Percentiles rank a stretch among this genome's conserved stretches.
Evolutionary conservation across 2,329 filamentous ascomycete species (phyloP).

Genomic region (Trichoderma citrinoviride): DNA sequence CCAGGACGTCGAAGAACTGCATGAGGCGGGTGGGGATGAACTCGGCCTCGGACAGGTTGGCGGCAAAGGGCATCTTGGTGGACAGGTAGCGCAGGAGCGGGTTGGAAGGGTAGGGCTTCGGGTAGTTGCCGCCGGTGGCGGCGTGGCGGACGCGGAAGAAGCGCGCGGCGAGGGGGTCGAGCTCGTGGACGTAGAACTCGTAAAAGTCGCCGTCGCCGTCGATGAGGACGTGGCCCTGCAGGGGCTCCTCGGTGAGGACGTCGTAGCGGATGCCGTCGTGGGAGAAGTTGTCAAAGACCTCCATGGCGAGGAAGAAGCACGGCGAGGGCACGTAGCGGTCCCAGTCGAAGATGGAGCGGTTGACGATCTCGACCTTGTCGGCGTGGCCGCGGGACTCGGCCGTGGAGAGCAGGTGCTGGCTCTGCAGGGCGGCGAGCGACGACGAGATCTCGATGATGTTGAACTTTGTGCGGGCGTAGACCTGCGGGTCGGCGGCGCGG

Average conservation of each 20-base stretch:
- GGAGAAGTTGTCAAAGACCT: conserved; percentile 98
- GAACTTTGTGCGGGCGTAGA: conserved; percentile 91
- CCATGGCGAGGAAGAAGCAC: conserved; percentile 96
- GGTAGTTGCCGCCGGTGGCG: conserved; percentile 63
- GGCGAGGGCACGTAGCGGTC: conserved; percentile 80
- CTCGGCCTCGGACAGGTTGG: conserved; percentile 78
- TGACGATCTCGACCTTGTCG: conserved; percentile 89
- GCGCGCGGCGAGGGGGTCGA: conserved; percentile 79
- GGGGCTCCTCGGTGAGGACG: conserved; percentile 70
- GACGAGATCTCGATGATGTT: conserved; percentile 94
- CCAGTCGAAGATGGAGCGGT: conserved; percentile 95
- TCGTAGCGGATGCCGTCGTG: conserved; percentile 95
- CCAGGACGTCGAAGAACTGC: conserved; percentile 93
- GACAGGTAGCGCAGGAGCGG: conserved; percentile 60
- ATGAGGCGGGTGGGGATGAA: conserved; percentile 93
- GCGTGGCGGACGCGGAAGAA: conserved; percentile 83
- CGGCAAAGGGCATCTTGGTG: conserved; percentile 64
- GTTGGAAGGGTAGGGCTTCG: conserved; percentile 57
- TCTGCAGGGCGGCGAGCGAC: conserved; percentile 74
- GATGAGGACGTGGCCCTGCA: conserved; percentile 87
- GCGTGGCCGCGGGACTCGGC: conserved; percentile 71
- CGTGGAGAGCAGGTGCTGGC: conserved; percentile 63
- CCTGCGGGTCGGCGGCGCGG: conserved; percentile 80
- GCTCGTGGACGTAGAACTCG: conserved; percentile 80
- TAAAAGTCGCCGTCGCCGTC: conserved; percentile 84